A percentile compares a stretch with the other conserved stretches of the same genome.
Conservation (phyloP, 1,284 basidiomycete species). For the Porogramme epimiltina region DNA sequence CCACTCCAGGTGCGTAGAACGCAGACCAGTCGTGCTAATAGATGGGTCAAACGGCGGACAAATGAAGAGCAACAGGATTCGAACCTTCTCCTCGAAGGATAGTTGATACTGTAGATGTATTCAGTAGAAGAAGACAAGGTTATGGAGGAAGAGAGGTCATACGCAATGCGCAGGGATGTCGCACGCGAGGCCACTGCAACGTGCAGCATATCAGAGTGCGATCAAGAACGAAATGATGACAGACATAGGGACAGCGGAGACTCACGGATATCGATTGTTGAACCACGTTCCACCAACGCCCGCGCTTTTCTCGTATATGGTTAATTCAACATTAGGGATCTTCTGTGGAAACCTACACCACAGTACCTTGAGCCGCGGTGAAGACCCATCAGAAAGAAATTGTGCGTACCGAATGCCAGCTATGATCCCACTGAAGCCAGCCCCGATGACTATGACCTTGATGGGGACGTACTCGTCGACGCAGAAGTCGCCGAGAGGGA, state of each 20-base stretch:
- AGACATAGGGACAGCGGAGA: constrained; percentile 8
- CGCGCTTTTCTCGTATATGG: constrained; percentile 56
- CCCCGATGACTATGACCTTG: constrained; percentile 52
- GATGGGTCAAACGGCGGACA: no score
- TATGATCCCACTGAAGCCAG: constrained; percentile 56
- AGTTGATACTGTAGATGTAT: constrained; percentile 50
- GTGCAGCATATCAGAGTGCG: no score
- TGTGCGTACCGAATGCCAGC: constrained; percentile 47
- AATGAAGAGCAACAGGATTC: no score
- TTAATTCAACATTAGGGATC: constrained; percentile 53
- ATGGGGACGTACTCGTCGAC: constrained; percentile 52
- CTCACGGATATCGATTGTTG: constrained; percentile 35
- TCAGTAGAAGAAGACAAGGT: not conserved
- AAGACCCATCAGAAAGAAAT: no score
- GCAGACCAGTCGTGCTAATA: constrained; percentile 64
- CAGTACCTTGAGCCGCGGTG: not conserved
- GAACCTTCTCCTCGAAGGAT: constrained; percentile 54
- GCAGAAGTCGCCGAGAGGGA: constrained; percentile 30
- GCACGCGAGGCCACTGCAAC: constrained; percentile 50
- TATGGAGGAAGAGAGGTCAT: constrained; percentile 20
- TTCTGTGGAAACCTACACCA: constrained; percentile 53
- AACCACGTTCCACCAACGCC: constrained; percentile 62
- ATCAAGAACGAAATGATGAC: not conserved
- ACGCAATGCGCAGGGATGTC: constrained; percentile 58
- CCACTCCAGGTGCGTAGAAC: constrained; percentile 59